These are phyloP conservation scores for Eutypa lata DNA, from an alignment of 2,329 filamentous ascomycete genomes.

Conservation along the genomic window DNA sequence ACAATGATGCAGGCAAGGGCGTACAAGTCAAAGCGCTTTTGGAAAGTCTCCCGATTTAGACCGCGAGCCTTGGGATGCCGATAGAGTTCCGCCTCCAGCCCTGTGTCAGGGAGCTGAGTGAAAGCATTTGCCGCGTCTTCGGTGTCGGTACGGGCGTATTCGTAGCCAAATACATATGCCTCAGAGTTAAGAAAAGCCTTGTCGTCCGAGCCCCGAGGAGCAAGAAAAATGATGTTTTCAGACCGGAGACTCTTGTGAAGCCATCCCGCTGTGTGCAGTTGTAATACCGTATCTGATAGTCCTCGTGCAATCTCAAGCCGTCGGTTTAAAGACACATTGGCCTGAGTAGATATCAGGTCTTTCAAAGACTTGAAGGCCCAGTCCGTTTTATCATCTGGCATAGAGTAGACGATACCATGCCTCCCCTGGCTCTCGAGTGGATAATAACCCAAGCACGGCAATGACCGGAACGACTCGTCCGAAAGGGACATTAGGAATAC, in stretches of 20 bases:
- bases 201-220: slow-evolving; percentile 8
- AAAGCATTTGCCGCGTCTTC: slow-evolving; percentile 9
- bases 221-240: slow-evolving; percentile 25
- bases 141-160: slow-evolving; percentile 14
- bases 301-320: slow-evolving; percentile 14
- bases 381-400: slow-evolving; percentile 6
- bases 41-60: slow-evolving; percentile 11
- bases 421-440: slow-evolving; percentile 6
- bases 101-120: slow-evolving; percentile 15
- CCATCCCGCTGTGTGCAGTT: slow-evolving; percentile 29
- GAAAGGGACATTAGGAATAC: slow-evolving; percentile 14
- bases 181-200: slow-evolving; percentile 11
- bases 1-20: slow-evolving; percentile 13
- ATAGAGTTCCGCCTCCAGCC: slow-evolving; percentile 16
- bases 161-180: slow-evolving; percentile 16
- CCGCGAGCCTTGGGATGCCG: slow-evolving; percentile 15
- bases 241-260: slow-evolving; percentile 27
- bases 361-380: slow-evolving; percentile 13
- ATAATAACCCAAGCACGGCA: slow-evolving; percentile 15
- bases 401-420: slow-evolving; percentile 14
- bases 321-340: slow-evolving; percentile 6
- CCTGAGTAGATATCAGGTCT: slow-evolving; percentile 6
- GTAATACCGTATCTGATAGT: slow-evolving; percentile 23
- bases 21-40: slow-evolving; percentile 20
- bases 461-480: slow-evolving; percentile 16